Evolutionary conservation across 495 filamentous ascomycete species (phyloP), one percentile per base, ranked within the genome.

Genomic region (Penicillium psychrofluorescens): DNA sequence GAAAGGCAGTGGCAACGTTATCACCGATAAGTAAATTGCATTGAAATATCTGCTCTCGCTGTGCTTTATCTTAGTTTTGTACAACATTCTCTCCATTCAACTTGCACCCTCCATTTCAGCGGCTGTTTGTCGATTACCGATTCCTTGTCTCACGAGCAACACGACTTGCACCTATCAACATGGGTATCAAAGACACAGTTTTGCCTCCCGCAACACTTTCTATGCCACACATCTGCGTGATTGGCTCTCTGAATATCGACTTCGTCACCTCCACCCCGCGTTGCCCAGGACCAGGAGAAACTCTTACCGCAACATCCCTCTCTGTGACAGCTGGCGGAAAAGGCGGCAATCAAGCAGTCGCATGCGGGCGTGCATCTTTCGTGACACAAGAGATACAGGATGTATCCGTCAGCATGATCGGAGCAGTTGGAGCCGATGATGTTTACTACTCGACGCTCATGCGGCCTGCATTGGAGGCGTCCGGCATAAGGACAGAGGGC

Each of bases 221-320:
- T 22, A 12, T 39, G 28, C 43, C 53, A 32, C 49, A 51, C 32
- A 50, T 59, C 45, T 44, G 42, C 38, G 49, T 59, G 4, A 54
- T 59, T 31, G 56, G 56, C 40, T 57, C 53, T 27, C 38, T 59
- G 31, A 59, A 59, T 34, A 57, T 59, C 43, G 56, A 59, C 48
- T 59, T 59, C 38, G 56, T 57, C 1, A 59, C 56, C 12, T 41
- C 50, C 27, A 59, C 53, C 8, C 50, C 56, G 0, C 56, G 54
- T 15, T 59, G 53, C 38, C 53, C 56, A 1, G 43, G 35, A 0
- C 38, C 53, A 7, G 56, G 56, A 33, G 56, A 59, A 51, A 59
- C 56, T 9, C 50, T 59, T 8, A 59, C 53, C 38, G 56, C 56
- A 44, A 59, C 50, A 16, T 57, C 56, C 11, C 38, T 59, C 2